phyloP scores from a whole-genome alignment of 257 asterid species.

The Ajuga chamaepitys region DNA sequence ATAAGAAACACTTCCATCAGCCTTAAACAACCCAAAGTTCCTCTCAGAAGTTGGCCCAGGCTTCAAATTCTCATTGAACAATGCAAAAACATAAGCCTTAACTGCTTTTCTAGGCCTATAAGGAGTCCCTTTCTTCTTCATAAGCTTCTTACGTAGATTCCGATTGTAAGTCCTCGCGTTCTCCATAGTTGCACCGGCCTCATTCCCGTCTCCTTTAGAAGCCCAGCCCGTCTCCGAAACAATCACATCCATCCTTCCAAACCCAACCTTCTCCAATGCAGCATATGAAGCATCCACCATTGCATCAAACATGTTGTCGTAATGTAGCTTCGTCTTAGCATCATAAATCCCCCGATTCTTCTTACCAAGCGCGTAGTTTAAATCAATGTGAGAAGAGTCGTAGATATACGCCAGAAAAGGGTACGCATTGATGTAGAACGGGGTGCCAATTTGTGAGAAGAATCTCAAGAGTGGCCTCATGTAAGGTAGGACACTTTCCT shows the following conservation, averaged over 20 bases:
- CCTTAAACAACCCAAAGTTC: conserved; percentile 72
- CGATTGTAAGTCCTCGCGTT: conserved; percentile 59
- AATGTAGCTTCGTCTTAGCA: conserved; percentile 47
- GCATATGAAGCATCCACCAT: conserved; percentile 65
- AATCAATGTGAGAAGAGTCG: conserved; percentile 54
- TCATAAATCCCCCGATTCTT: conserved; percentile 46
- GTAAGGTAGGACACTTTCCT: conserved; percentile 60
- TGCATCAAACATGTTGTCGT: conserved; percentile 86
- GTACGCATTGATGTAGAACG: conserved; percentile 78
- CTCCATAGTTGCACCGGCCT: conserved; percentile 48
- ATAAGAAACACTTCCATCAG: conserved; percentile 70
- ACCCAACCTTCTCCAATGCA: conserved; percentile 63
- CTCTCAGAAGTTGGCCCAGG: conserved; percentile 87
- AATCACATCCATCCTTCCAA: conserved; percentile 52
- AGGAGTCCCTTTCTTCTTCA: conserved; percentile 71
- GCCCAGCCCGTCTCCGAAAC: conserved; percentile 94
- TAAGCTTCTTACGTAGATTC: conserved; percentile 42
- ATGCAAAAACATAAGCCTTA: conserved; percentile 67
- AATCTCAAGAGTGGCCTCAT: conserved; percentile 65
- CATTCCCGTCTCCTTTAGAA: conserved; percentile 57
- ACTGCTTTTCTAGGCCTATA: conserved; percentile 45
- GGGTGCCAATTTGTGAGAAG: conserved; percentile 55
- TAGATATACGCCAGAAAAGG: conserved; percentile 72
- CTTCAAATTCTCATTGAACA: conserved; percentile 67
- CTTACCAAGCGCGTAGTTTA: conserved; percentile 48